Conservation (phyloP, 2,329 filamentous ascomycete species). For the Claviceps sp. region DNA sequence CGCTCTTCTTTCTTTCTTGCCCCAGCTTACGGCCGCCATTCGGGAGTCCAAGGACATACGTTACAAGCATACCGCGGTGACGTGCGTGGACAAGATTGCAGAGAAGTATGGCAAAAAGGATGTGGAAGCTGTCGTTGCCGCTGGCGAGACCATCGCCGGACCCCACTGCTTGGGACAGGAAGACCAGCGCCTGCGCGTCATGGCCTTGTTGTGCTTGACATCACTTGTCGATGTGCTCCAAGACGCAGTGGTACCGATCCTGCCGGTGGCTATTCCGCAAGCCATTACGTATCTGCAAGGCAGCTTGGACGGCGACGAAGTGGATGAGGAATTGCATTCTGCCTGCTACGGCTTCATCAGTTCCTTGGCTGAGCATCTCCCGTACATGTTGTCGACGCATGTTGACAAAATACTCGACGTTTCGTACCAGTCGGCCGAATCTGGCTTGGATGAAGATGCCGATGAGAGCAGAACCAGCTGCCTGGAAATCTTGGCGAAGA, state of each 20-base stretch:
- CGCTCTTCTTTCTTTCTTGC: conserved; percentile 65
- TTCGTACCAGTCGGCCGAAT: conserved; percentile 58
- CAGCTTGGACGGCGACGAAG: conserved; percentile 39
- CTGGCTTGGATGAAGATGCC: conserved; percentile 45
- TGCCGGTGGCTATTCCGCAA: conserved; percentile 62
- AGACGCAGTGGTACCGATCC: conserved; percentile 70
- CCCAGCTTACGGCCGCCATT: conserved; percentile 65
- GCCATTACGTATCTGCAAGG: conserved; percentile 57
- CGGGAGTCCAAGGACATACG: conserved; percentile 56
- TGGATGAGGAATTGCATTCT: conserved; percentile 58
- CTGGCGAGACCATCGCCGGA: conserved; percentile 65
- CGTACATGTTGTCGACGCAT: conserved; percentile 76
- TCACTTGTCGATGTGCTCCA: conserved; percentile 81
- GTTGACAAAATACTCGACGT: conserved; percentile 58
- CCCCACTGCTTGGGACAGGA: conserved; percentile 61
- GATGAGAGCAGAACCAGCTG: conserved; percentile 55
- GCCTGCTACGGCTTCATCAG: conserved; percentile 71
- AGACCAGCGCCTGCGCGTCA: conserved; percentile 60
- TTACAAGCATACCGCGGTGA: conserved; percentile 74
- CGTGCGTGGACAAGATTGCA: conserved; percentile 81
- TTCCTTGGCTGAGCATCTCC: conserved; percentile 67
- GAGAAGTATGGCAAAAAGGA: conserved; percentile 95
- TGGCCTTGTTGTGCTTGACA: conserved; percentile 79
- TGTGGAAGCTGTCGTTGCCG: conserved; percentile 57
- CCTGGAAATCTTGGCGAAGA: conserved; percentile 60